Evolutionary conservation across 148 eudicot genomes (phyloP), one percentile per base, ranked within the genome.

Genomic region (Fagopyrum esculentum): DNA sequence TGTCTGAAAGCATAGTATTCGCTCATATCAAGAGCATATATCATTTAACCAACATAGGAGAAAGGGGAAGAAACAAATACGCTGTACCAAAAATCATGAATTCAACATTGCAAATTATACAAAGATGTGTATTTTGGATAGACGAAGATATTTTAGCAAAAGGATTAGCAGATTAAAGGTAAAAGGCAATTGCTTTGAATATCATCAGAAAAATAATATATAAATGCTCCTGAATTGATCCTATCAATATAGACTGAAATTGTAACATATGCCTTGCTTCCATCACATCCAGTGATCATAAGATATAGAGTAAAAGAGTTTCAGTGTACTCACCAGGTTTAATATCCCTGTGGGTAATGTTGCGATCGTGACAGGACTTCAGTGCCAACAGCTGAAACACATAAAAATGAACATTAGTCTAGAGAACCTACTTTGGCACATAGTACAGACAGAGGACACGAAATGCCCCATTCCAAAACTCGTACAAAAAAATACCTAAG

Each of bases 291-390:
- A 19, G 43, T 22, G 15, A 66, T 52, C 60, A 52, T 47, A 10
- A 0, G 15, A 26, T 35, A 40, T 6, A 52, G n/a, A 17, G 35
- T 45, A 17, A 35, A 71, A 68, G 6, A 48, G 11, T 43, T 72
- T 63, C 26, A 59, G 71, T 45, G 69, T 66, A 19, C 96, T 90
- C 80, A 95, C 99, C 99, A 85, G 99, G 99, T 85, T 95, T 95
- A 69, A 95, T 87, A 83, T 95, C 99, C 83, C 99, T 90, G 80
- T 95, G 99, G 82, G 96, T 89, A 83, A 95, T 87, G 79, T 92
- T 90, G 50, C 97, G 97, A 59, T 87, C 92, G 76, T 95, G 99
- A 79, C 99, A 95, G 74, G 96, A 86, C 82, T 95, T 95, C 55
- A 95, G 85, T 45, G 98, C 97, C 91, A 87, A 73, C 89, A 95